Evolutionary conservation across 306 rosid genomes (phyloP), one percentile per base, ranked within the genome.

Genomic region (Potentilla sterilis): DNA sequence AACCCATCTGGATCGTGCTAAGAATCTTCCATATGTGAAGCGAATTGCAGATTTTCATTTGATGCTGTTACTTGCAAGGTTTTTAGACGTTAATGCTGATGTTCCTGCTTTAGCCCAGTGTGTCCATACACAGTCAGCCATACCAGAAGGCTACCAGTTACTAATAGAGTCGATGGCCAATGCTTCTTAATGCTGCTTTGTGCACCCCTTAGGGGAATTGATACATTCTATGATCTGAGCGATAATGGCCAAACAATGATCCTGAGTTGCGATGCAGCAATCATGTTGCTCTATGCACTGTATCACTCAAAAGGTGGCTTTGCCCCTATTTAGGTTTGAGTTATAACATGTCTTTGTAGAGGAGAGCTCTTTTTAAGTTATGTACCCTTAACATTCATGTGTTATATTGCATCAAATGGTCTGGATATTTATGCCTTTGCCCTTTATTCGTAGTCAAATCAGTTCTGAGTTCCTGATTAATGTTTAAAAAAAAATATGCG

Each of bases 101-200:
- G 88, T 95, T 83, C 98, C 97, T 8, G 96, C 98, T 0, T 79
- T 95, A 79, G 85, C 98, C 0, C 93, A 82, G 78, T 96, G 99
- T 58, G 93, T 89, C 77, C 99, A 79, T 82, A 85, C 86, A 9
- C 90, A 96, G 80, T 54, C 87, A 59, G 34, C 92, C 61, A 79
- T 92, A 9, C 91, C 99, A 3, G 98, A 96, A 84, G 98, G 99
- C 55, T 96, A 92, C 91, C 90, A 89, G 86, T 80, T 96, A 80
- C 77, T 96, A 55, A 92, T 96, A 5, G 98, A 96, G 83, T 92
- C 99, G 64, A 84, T 96, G 97, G 98, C 98, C 54, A 88, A 55
- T 74, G 70, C 93, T 75, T 86, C 85, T 81, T 85, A 77, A 83
- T 85, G 83, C 71, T 76, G 58, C 21, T 35, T 6, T 72, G 69